Evolutionary conservation across 352 stramenopile genomes (phyloP).

Genomic region (Blastocystis hominis): DNA sequence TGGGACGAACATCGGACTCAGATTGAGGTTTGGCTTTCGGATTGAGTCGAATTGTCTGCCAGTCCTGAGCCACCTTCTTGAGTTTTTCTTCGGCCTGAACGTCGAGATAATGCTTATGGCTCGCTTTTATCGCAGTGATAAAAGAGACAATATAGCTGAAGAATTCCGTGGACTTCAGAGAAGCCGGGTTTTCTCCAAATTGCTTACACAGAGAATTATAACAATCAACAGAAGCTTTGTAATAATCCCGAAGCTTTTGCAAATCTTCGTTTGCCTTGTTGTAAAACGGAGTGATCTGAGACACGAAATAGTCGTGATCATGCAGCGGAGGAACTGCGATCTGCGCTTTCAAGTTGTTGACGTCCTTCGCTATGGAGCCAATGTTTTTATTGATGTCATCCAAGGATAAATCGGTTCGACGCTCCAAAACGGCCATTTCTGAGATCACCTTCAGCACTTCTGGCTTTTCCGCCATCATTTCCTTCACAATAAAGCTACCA

Average conservation of each 20-base stretch:
- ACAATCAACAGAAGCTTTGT: background rate
- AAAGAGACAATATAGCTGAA: slow-evolving; percentile 38
- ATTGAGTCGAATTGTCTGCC: background rate
- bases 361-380: background rate
- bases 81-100: slow-evolving; percentile 45
- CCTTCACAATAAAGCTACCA: slow-evolving; percentile 14
- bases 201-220: background rate
- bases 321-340: background rate
- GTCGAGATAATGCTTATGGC: slow-evolving; percentile 40
- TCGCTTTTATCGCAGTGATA: background rate
- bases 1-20: background rate
- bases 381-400: slow-evolving; percentile 15
- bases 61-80: slow-evolving; percentile 37
- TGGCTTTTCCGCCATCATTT: background rate
- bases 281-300: slow-evolving; percentile 1
- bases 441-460: slow-evolving; percentile 12
- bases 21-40: background rate
- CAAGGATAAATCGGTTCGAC: slow-evolving; percentile 17
- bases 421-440: background rate
- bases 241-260: background rate
- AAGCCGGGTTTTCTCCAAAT: slow-evolving; percentile 2
- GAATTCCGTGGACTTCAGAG: slow-evolving; percentile 27
- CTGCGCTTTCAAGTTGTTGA: slow-evolving; percentile 15
- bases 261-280: background rate
- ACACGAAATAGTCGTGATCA: slow-evolving; percentile 2